Evolutionary conservation across 768 basidiomycete genomes (phyloP).

Genomic region (Coprinellus micaceus): DNA sequence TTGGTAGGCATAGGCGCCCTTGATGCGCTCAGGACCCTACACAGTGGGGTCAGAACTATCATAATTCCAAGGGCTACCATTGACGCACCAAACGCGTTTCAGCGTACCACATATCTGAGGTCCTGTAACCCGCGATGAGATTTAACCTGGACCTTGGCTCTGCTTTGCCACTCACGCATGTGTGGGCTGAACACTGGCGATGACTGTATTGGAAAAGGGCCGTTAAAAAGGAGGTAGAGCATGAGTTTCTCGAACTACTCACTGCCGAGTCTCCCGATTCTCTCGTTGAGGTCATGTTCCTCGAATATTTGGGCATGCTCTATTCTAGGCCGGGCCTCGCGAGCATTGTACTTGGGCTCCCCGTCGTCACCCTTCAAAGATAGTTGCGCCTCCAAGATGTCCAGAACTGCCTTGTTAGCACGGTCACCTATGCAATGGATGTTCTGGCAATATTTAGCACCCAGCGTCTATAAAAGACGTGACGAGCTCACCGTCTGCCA

Average conservation of each 20-base stretch:
- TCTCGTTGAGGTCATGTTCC: slow-evolving; percentile 65
- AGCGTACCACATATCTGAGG: slow-evolving; percentile 92
- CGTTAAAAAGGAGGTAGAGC: not conserved
- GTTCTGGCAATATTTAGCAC: no score
- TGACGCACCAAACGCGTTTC: slow-evolving; percentile 66
- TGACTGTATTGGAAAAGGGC: slow-evolving; percentile 44
- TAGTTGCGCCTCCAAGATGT: slow-evolving; percentile 64
- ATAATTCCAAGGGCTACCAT: not conserved
- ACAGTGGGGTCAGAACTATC: not conserved
- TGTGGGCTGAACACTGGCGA: slow-evolving; percentile 90
- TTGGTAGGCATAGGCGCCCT: slow-evolving; percentile 90
- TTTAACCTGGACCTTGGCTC: not conserved
- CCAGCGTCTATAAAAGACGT: not conserved
- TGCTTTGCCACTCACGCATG: slow-evolving; percentile 60
- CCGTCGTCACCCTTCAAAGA: slow-evolving; percentile 34
- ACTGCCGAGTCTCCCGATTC: slow-evolving; percentile 35
- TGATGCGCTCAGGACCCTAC: slow-evolving; percentile 77
- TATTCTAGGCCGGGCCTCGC: slow-evolving; percentile 67
- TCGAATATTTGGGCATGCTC: slow-evolving; percentile 93
- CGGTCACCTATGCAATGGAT: slow-evolving; percentile 90
- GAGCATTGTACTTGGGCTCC: slow-evolving; percentile 29
- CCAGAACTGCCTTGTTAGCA: slow-evolving; percentile 78
- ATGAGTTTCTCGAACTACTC: not conserved
- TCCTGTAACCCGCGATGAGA: slow-evolving; percentile 38
- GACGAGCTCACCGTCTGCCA: slow-evolving; percentile 75